Percentiles rank a stretch among this genome's conserved stretches.
Evolutionary conservation across 495 filamentous ascomycete species (phyloP).

Genomic region (Daldinia decipiens): DNA sequence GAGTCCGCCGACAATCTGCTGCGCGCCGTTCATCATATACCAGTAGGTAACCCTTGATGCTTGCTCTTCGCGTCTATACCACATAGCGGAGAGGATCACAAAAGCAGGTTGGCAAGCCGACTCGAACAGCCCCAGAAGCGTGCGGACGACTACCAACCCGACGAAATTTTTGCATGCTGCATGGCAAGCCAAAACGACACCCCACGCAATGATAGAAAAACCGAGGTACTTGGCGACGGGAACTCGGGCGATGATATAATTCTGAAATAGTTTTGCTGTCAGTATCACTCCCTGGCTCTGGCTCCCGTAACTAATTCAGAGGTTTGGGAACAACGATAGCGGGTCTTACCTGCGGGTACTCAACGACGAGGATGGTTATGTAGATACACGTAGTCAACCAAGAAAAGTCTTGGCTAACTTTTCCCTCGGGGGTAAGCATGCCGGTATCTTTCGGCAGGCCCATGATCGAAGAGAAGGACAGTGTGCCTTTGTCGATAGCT

Average conservation of each 20-base stretch:
- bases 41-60: slow-evolving; percentile 72
- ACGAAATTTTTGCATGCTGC: slow-evolving; percentile 67
- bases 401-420: slow-evolving; percentile 53
- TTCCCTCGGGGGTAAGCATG: slow-evolving; percentile 61
- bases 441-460: slow-evolving; percentile 66
- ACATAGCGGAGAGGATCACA: slow-evolving; percentile 73
- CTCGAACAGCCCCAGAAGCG: slow-evolving; percentile 74
- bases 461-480: slow-evolving; percentile 78
- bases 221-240: slow-evolving; percentile 68
- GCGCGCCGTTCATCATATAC: slow-evolving; percentile 75
- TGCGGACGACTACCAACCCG: slow-evolving; percentile 66
- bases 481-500: slow-evolving; percentile 76
- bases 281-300: slow-evolving; percentile 16
- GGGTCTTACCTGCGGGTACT: slow-evolving; percentile 58
- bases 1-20: slow-evolving; percentile 65
- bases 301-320: neutral
- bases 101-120: slow-evolving; percentile 71
- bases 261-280: slow-evolving; percentile 41
- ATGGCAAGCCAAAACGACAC: slow-evolving; percentile 63
- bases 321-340: neutral
- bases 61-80: slow-evolving; percentile 77
- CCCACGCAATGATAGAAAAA: slow-evolving; percentile 71
- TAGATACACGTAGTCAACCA: slow-evolving; percentile 67
- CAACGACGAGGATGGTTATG: slow-evolving; percentile 62
- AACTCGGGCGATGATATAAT: slow-evolving; percentile 62